phyloP scores from a whole-genome alignment of 2,329 filamentous ascomycete species.

The Truncatella angustata region DNA sequence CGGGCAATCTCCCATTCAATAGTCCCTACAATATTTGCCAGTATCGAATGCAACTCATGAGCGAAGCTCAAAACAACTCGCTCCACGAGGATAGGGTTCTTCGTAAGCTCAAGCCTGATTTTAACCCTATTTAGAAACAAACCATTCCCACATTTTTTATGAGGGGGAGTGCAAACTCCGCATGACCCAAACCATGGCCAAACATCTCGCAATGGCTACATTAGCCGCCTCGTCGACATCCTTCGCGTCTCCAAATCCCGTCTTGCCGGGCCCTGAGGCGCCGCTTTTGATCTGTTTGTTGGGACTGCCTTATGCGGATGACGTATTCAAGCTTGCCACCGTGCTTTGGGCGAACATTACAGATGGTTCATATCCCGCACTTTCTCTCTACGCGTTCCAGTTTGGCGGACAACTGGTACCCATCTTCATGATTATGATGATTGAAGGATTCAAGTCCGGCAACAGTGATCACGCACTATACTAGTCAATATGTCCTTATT shows the following conservation, averaged over 20 bases:
- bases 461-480: background rate
- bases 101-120: background rate
- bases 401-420: slow-evolving; percentile 5
- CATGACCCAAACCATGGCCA: background rate
- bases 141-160: background rate
- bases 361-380: background rate
- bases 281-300: background rate
- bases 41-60: background rate
- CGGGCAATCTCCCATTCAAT: background rate
- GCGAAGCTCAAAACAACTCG: background rate
- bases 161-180: background rate
- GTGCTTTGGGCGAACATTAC: slow-evolving; percentile 2
- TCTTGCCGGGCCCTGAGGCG: background rate
- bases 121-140: background rate
- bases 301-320: background rate
- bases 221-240: background rate
- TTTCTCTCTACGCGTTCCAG: background rate
- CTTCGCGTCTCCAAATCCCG: background rate
- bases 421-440: background rate
- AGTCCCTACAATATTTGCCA: background rate
- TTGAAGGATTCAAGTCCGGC: background rate
- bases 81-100: background rate
- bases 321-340: background rate
- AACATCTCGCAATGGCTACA: background rate
- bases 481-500: background rate